Percentiles rank a stretch among this genome's conserved stretches.
Evolutionary conservation across 495 filamentous ascomycete species (phyloP).

Genomic region (Trichocladium antarcticum): DNA sequence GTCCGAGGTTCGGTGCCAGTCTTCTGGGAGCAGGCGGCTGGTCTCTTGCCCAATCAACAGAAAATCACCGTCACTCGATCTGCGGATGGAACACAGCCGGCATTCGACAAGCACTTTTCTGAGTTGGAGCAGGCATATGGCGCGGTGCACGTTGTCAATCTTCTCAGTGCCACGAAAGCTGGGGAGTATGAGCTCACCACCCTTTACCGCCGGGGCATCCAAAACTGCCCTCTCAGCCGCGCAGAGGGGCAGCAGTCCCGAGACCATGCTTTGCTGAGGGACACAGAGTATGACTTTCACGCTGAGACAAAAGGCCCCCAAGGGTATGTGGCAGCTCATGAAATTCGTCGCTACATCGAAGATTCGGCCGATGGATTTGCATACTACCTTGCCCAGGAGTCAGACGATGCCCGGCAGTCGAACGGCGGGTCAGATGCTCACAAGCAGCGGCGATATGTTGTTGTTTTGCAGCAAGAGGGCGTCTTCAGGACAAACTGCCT

Average conservation of each 20-base stretch:
- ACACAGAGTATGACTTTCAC: constrained; percentile 89
- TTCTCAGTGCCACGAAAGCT: constrained; percentile 76
- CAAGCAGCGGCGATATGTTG: constrained; percentile 42
- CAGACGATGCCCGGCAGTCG: constrained; percentile 34
- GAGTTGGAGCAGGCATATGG: constrained; percentile 74
- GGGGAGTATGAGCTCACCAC: constrained; percentile 72
- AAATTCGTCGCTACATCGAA: constrained; percentile 63
- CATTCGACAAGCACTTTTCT: constrained; percentile 91
- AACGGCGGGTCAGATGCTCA: constrained; percentile 11
- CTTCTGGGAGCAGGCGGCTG: constrained; percentile 92
- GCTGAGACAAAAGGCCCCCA: constrained; percentile 79
- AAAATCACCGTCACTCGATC: constrained; percentile 88
- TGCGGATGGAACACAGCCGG: constrained; percentile 81
- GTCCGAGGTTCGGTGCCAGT: constrained; percentile 84
- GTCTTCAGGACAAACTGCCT: constrained; percentile 94
- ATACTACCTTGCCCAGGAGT: constrained; percentile 74
- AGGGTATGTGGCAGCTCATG: constrained; percentile 78
- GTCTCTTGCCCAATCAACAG: constrained; percentile 82
- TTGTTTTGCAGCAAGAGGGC: constrained; percentile 82
- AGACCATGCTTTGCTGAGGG: constrained; percentile 59
- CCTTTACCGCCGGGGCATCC: constrained; percentile 66
- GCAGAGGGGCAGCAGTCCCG: constrained; percentile 32
- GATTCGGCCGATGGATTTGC: constrained; percentile 74
- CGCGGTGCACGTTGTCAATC: constrained; percentile 78
- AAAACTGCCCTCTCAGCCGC: constrained; percentile 53